phyloP scores from a whole-genome alignment of 2,329 filamentous ascomycete genomes.

The Hyphodiscus sp. region DNA sequence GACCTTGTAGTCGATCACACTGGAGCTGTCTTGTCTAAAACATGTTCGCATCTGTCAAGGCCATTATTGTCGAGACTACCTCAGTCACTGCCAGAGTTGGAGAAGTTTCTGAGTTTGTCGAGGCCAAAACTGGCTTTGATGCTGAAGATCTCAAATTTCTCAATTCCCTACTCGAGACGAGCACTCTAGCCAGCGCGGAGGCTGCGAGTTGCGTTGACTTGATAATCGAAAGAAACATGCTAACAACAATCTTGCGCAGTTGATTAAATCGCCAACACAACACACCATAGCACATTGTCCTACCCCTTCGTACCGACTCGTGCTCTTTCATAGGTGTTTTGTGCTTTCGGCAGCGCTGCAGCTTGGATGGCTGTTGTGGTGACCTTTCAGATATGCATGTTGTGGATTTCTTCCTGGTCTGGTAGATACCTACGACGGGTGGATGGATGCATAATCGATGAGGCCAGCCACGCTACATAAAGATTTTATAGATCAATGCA shows the following conservation, averaged over 20 bases:
- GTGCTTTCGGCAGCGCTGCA: too few species aligned
- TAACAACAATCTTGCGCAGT: not conserved
- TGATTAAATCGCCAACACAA: too few species aligned
- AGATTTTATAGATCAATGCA: constrained; percentile 1
- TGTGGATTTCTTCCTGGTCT: not conserved
- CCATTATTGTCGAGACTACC: not conserved
- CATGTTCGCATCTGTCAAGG: not conserved
- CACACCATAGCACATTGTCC: too few species aligned
- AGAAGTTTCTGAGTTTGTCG: not conserved
- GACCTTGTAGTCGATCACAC: not conserved
- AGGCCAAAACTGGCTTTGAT: not conserved
- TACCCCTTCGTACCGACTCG: too few species aligned
- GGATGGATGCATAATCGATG: not conserved
- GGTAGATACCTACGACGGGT: not conserved
- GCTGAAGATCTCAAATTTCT: not conserved
- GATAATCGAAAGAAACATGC: not conserved
- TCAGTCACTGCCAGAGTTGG: not conserved
- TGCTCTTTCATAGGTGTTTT: too few species aligned
- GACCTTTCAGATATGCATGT: not conserved
- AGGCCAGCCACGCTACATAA: not conserved
- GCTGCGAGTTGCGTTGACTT: not conserved
- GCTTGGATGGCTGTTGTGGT: not conserved
- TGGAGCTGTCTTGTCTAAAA: too few species aligned
- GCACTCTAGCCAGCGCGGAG: not conserved
- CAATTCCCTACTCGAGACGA: not conserved